Evolutionary conservation across 768 basidiomycete genomes (phyloP).

Genomic region (Boletus reticulatus): DNA sequence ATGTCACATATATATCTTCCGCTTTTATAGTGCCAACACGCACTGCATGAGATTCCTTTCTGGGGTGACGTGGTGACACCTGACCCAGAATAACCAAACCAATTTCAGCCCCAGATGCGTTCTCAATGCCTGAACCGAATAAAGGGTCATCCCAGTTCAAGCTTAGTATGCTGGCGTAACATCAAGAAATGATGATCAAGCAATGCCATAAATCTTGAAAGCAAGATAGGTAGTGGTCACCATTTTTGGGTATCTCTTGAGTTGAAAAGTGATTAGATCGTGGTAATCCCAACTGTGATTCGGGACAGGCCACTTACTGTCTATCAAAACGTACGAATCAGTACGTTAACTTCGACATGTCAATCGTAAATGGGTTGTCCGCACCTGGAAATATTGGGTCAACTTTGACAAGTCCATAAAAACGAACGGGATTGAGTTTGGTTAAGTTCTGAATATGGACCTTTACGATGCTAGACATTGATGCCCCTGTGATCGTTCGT

Average conservation of each 20-base stretch:
- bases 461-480: too few relatives aligned
- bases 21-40: slow-evolving; percentile 12
- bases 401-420: too few relatives aligned
- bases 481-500: too few relatives aligned
- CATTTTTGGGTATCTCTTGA: neutral
- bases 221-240: neutral
- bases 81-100: slow-evolving; percentile 7
- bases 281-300: neutral
- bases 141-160: neutral
- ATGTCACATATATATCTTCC: neutral
- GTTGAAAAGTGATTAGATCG: neutral
- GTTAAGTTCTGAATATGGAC: too few relatives aligned
- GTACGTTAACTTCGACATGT: too few relatives aligned
- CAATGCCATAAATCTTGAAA: neutral
- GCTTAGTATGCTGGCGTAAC: neutral
- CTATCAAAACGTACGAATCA: too few relatives aligned
- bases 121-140: neutral
- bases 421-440: too few relatives aligned
- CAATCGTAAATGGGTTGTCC: too few relatives aligned
- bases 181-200: neutral
- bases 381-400: too few relatives aligned
- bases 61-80: slow-evolving; percentile 19
- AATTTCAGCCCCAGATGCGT: too few relatives aligned
- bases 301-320: too few relatives aligned
- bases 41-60: slow-evolving; percentile 23